These are phyloP conservation scores for Voacanga thouarsii DNA, from an alignment of 257 asterid species.

Conservation along the genomic window DNA sequence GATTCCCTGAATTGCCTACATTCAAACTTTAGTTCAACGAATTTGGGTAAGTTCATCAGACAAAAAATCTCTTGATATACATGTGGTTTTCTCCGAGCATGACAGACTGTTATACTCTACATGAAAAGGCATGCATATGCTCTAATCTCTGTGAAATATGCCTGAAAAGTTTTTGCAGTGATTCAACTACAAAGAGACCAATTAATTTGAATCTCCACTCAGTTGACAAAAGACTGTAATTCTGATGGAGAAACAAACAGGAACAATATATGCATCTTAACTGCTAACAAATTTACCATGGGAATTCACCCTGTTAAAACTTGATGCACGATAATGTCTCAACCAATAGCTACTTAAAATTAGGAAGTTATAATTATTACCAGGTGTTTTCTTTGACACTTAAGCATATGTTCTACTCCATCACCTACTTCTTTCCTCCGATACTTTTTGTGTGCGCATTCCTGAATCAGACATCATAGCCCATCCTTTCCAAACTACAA, in stretches of 20 bases:
- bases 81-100: constrained; percentile 1
- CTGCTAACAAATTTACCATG: background rate
- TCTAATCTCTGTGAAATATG: background rate
- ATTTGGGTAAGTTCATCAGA: constrained; percentile 23
- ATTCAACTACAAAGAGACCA: background rate
- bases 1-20: constrained; percentile 99
- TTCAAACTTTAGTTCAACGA: constrained; percentile 63
- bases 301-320: background rate
- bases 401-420: background rate
- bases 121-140: background rate
- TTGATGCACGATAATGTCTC: background rate
- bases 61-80: background rate
- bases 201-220: background rate
- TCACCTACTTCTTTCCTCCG: background rate
- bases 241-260: background rate
- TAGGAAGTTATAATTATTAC: background rate
- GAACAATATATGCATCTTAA: background rate
- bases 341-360: background rate
- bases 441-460: background rate
- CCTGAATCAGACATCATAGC: background rate
- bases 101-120: background rate
- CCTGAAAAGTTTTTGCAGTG: background rate
- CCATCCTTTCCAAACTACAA: background rate
- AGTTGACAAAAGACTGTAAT: background rate
- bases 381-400: background rate